phyloP scores from a whole-genome alignment of 139 green algal genomes.

The Chlamydomonas incerta region DNA sequence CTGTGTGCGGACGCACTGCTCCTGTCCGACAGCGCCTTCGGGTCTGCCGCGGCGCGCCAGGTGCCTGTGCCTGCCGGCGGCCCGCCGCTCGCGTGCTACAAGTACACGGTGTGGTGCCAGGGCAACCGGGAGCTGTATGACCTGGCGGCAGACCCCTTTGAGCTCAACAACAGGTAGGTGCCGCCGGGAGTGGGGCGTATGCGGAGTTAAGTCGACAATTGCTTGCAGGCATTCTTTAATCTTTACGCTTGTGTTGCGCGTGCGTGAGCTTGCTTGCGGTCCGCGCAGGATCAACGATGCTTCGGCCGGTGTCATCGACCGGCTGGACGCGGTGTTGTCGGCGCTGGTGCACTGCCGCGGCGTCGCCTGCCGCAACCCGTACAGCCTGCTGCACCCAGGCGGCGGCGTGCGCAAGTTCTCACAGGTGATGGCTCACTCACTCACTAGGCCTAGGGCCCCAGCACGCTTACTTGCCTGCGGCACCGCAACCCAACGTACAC shows the following conservation, averaged over 20 bases:
- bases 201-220: no score
- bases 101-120: slow-evolving; percentile 34
- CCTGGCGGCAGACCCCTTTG: slow-evolving; percentile 8
- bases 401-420: neutral
- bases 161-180: slow-evolving; percentile 31
- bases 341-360: neutral
- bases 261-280: no score
- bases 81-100: neutral
- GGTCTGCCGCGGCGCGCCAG: no score
- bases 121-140: slow-evolving; percentile 33
- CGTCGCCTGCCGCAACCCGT: neutral
- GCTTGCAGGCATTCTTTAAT: no score
- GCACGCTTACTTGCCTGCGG: no score
- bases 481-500: no score
- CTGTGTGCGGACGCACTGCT: no score
- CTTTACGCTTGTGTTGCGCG: no score
- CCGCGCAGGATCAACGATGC: no score
- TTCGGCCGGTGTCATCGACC: neutral
- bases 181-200: no score
- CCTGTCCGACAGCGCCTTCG: neutral
- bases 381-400: slow-evolving; percentile 2
- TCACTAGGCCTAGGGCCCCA: no score
- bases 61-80: no score
- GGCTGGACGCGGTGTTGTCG: neutral
- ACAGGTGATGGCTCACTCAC: neutral